phyloP scores from a whole-genome alignment of 1,139 yeast genomes.

The Nakaseomyces nivariensis region DNA sequence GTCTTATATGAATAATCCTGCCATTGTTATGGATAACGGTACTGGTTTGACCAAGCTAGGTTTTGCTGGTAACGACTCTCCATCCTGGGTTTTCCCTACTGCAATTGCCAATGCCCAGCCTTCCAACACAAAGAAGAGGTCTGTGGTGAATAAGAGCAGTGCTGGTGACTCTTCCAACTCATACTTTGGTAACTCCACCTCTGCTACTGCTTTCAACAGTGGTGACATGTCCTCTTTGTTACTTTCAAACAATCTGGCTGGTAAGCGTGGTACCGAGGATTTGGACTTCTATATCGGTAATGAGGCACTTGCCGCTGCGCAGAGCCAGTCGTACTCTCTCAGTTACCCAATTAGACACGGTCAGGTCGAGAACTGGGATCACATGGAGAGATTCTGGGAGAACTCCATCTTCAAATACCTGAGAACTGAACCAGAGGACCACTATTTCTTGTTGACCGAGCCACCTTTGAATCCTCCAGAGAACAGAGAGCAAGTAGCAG shows the following conservation, averaged over 20 bases:
- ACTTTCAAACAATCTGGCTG: constrained; percentile 43
- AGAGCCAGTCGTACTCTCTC: constrained; percentile 81
- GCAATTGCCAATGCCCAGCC: constrained; percentile 70
- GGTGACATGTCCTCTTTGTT: constrained; percentile 23
- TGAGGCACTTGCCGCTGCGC: constrained; percentile 83
- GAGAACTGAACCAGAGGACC: constrained; percentile 98
- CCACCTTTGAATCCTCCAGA: constrained; percentile 99
- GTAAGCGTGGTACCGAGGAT: constrained; percentile 88
- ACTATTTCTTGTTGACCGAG: constrained; percentile 86
- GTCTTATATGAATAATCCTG: constrained; percentile 60
- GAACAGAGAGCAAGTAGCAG: constrained; percentile 96
- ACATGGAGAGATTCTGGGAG: constrained; percentile 99
- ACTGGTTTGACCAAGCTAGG: constrained; percentile 97
- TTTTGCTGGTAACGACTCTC: constrained; percentile 97
- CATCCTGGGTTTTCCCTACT: constrained; percentile 94
- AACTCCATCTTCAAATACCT: constrained; percentile 90
- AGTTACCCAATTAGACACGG: constrained; percentile 95
- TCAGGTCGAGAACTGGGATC: constrained; percentile 98
- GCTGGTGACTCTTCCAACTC: constrained; percentile 22
- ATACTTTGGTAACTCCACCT: constrained; percentile 29
- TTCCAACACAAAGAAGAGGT: constrained; percentile 32
- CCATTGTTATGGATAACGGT: constrained; percentile 90
- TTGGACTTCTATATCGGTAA: constrained; percentile 93
- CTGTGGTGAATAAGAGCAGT: constrained; percentile 8
- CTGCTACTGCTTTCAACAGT: constrained; percentile 28